Evolutionary conservation across 768 basidiomycete genomes (phyloP), one percentile per base, ranked within the genome.

Genomic region (Tremella fuciformis): DNA sequence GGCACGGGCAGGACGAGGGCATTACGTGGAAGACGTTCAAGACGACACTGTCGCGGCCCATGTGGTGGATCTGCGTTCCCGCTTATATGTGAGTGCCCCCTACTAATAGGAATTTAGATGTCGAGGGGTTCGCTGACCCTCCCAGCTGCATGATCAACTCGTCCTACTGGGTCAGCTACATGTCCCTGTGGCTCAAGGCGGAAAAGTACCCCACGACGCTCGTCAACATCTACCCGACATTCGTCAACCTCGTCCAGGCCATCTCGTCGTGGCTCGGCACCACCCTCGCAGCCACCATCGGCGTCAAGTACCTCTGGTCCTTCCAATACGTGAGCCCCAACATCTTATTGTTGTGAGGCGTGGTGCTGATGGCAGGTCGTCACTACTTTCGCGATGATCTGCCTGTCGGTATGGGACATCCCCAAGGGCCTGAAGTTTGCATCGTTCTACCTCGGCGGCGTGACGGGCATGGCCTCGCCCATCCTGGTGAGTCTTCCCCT

Each of bases 161-260:
- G 0, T 15, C 26, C 26, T 69, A 69, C 51, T 69, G 67, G 67
- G 44, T 55, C 1, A 54, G 59, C 9, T 69, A 69, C 58, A 69
- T 69, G 67, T 37, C 65, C 0, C 65, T 69, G 19, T 70, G 68
- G 68, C 62, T 70, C 22, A 64, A 62, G 54, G 34, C 53, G 3
- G 48, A 52, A 39, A 34, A 34, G 29, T 34, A 34, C 29, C 29
- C 29, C 29, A 34, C 29, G 29, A 34, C 29, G 11, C 50, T 69
- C 13, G 57, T 69, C 58, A 73, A 68, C 55, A 59, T 70, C 60
- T 47, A 64, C 0, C 71, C 71, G 11, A 73, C 71, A 2, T 69
- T 70, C 49, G 58, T 73, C 57, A 63, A 67, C 50, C 53, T 73
- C 26, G 42, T 69, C 46, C 42, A 57, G 16, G 71, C 71, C 2